Evolutionary conservation across 2,329 filamentous ascomycete species (phyloP).

Genomic region (Coniosporium tulheliwenetii): DNA sequence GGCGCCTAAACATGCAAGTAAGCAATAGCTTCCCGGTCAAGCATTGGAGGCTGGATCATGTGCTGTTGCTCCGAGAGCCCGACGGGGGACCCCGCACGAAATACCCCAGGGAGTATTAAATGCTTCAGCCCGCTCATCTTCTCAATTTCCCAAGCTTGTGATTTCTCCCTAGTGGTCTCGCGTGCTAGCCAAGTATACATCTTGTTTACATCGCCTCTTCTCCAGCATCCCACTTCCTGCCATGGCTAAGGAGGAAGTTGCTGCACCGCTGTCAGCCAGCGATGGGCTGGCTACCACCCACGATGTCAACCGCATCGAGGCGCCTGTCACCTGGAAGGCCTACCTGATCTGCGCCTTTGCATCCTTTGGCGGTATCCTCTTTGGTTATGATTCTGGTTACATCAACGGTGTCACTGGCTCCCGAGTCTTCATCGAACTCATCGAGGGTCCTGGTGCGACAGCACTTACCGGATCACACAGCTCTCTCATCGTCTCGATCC

Average conservation of each 20-base stretch:
- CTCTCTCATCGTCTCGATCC: constrained; percentile 58
- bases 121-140: background rate
- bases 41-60: too few species aligned
- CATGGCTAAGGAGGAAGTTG: background rate
- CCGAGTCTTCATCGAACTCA: constrained; percentile 34
- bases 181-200: background rate
- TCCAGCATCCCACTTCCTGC: background rate
- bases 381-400: constrained; percentile 66
- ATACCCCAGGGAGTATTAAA: background rate
- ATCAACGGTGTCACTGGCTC: constrained; percentile 38
- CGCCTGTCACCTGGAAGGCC: constrained; percentile 30
- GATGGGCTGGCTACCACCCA: constrained; percentile 21
- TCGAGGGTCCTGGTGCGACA: constrained; percentile 26
- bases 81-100: too few species aligned
- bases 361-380: constrained; percentile 48
- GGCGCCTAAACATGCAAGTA: too few species aligned
- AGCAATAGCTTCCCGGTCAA: too few species aligned
- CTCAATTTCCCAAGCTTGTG: background rate
- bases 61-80: too few species aligned
- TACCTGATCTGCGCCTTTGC: constrained; percentile 31
- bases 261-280: background rate
- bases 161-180: background rate
- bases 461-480: constrained; percentile 18
- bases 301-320: constrained; percentile 38
- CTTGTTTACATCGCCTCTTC: background rate